These are phyloP conservation scores for Suhomyces bolitotheri DNA, from an alignment of 1,139 yeast genomes.

Conservation along the genomic window DNA sequence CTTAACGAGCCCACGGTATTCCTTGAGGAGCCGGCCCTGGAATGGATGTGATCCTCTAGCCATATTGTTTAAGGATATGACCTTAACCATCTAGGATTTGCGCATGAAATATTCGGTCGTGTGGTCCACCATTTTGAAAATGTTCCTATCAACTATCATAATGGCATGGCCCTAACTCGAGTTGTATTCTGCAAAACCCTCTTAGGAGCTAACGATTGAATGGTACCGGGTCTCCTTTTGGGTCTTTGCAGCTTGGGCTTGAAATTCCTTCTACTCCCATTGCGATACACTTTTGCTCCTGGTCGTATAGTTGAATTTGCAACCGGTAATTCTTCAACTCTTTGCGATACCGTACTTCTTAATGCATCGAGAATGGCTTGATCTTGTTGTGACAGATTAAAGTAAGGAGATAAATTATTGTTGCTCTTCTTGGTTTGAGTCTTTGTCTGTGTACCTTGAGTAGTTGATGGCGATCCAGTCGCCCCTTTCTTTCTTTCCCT, in stretches of 20 bases:
- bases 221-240: slow-evolving; percentile 6
- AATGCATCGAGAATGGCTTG: slow-evolving; percentile 14
- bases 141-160: too few relatives aligned
- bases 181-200: neutral
- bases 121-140: too few relatives aligned
- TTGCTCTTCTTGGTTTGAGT: slow-evolving; percentile 1
- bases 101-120: too few relatives aligned
- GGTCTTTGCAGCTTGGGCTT: slow-evolving; percentile 6
- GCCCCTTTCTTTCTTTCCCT: slow-evolving; percentile 29
- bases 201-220: neutral
- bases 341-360: slow-evolving; percentile 11
- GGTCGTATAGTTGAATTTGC: slow-evolving; percentile 6
- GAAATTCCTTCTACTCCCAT: slow-evolving; percentile 5
- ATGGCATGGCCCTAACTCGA: slow-evolving; percentile 15
- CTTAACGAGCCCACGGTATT: slow-evolving; percentile 29
- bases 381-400: slow-evolving; percentile 15
- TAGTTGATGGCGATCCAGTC: slow-evolving; percentile 8
- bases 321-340: slow-evolving; percentile 10
- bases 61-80: too few relatives aligned
- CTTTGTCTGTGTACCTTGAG: slow-evolving; percentile 2
- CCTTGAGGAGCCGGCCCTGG: slow-evolving; percentile 45
- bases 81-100: too few relatives aligned
- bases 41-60: slow-evolving; percentile 24
- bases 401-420: slow-evolving; percentile 13
- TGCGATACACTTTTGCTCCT: slow-evolving; percentile 4